phyloP scores from a whole-genome alignment of 192 early-diverging fungal genomes.

The Chytriomyces confervae region DNA sequence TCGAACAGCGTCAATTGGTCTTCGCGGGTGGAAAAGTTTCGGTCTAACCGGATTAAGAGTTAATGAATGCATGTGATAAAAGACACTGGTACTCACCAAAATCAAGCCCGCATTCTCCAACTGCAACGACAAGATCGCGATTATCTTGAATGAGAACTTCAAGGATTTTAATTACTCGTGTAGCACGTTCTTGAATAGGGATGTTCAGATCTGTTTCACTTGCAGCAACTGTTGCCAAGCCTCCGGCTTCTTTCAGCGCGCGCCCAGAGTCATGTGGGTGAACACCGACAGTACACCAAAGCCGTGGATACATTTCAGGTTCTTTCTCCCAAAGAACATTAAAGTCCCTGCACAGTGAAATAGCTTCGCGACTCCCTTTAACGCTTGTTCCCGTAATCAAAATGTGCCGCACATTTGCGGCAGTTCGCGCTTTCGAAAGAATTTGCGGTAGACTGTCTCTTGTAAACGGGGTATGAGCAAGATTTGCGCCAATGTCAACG shows the following conservation, averaged over 20 bases:
- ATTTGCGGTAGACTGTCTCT: slow-evolving; percentile 9
- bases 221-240: neutral
- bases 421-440: slow-evolving; percentile 9
- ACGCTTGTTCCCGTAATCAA: slow-evolving; percentile 45
- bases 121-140: slow-evolving; percentile 71
- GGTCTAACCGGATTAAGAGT: slow-evolving; percentile 52
- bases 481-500: slow-evolving; percentile 50
- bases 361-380: slow-evolving; percentile 25
- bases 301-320: slow-evolving; percentile 15
- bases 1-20: slow-evolving; percentile 60
- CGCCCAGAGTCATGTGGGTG: slow-evolving; percentile 46
- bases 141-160: slow-evolving; percentile 28
- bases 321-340: neutral
- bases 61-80: too few relatives aligned
- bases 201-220: too few relatives aligned
- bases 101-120: slow-evolving; percentile 96
- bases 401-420: slow-evolving; percentile 34
- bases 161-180: neutral
- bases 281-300: slow-evolving; percentile 40
- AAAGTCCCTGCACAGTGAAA: slow-evolving; percentile 23
- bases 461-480: slow-evolving; percentile 26
- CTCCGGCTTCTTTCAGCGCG: neutral
- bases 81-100: slow-evolving; percentile 49
- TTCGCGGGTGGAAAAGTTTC: slow-evolving; percentile 50
- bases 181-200: neutral